Evolutionary conservation across 495 filamentous ascomycete genomes (phyloP), one percentile per base, ranked within the genome.

Genomic region (Penicillium flavigenum): DNA sequence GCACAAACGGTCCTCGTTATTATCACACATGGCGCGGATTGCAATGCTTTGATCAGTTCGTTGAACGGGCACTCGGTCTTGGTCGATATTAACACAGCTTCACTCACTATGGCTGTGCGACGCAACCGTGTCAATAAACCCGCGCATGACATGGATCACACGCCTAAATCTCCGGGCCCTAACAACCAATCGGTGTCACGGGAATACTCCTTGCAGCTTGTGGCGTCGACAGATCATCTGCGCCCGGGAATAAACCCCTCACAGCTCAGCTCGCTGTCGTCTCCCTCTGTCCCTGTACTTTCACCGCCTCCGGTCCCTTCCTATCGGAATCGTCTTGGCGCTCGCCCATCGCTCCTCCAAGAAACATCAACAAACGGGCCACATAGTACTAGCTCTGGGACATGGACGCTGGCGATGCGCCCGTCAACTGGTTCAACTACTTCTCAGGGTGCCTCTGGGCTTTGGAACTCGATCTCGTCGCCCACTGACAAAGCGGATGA

Each of bases 21-120:
- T 12, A 90, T 99, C 49, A 96, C 95, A 0, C 94, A 99, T 64
- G 93, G 93, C n/a, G 95, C 95, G 11, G 95, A 92, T 47, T 96
- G 94, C 72, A 99, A 99, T 73, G 95, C 94, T 0, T 72, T 99
- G 47, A 92, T 98, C 48, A 92, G 93, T 6, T 90, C 90, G 5
- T 77, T 99, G 53, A 95, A 90, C 0, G 87, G 92, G 51, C 88
- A 93, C 60, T 91, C 94, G 0, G 89, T 93, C 2, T 80, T 99
- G 8, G 79, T 94, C 47, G 92, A 98, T 67, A 88, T 98, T 16
- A 87, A 84, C 32, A 91, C 93, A 74, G 88, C 92, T 9, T 96
- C 91, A 0, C 78, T 98, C 27, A 96, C 94, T 0, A 87, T 97
- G 86, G 92, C 93, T 11, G 83, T 88, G 29, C 83, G 88, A 38